Evolutionary conservation across 345 rosid species (phyloP), one percentile per base, ranked within the genome.

Genomic region (Aegle marmelos): DNA sequence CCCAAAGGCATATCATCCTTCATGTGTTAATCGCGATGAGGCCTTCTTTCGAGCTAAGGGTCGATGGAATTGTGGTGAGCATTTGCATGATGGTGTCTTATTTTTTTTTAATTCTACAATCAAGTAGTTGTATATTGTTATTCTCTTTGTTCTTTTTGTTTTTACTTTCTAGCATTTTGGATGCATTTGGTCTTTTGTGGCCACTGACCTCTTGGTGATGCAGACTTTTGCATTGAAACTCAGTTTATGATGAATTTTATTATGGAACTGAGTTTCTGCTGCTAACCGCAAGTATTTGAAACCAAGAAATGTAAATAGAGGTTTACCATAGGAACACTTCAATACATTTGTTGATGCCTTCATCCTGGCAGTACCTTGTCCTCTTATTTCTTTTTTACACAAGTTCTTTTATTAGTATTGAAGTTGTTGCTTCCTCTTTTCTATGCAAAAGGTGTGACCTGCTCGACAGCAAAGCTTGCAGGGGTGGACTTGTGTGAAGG

Each of bases 11-110:
- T 97, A 97, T 80, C 99, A 97, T 79, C 88, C 98, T 68, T 69
- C 97, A 27, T 97, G 99, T 81, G 95, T 97, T 81, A 89, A 91
- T 80, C 93, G 90, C 56, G 99, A 97, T 65, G 98, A 93, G 69
- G 92, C 92, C 36, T 97, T 94, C 86, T 97, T 97, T 83, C 93
- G 77, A 75, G 62, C 97, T 5, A 93, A 86, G 87, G 98, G 97
- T 57, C 87, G 90, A 82, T 97, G 99, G 99, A 93, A 94, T 84
- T 96, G 99, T 72, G 99, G 99, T 96, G 85, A 86, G 98, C 81
- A 70, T 34, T 62, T 74, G 45, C 59, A 30, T 59, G 2, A 27
- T 14, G 7, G 45, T 19, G 59, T 14, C 25, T n/a, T 53, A 10
- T 37, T 48, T 36, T 58, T 0, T 14, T 68, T 53, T 24, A 54